Evolutionary conservation across 345 rosid genomes (phyloP).

Genomic region (Rubroshorea leprosula): DNA sequence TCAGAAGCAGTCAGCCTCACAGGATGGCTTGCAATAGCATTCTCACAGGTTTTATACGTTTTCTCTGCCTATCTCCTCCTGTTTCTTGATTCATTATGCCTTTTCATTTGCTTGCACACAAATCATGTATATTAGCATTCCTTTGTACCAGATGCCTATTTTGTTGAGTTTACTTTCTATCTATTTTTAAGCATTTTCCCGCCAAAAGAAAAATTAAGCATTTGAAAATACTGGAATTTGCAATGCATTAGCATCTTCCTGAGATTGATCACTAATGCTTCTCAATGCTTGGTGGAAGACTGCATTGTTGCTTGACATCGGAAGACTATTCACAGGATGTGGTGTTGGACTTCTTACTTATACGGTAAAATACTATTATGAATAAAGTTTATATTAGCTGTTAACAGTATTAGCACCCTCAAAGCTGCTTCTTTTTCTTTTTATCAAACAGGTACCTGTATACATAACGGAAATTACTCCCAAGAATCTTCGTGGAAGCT

Average conservation of each 20-base stretch:
- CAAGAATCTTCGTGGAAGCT: constrained; percentile 34
- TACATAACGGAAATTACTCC: constrained; percentile 51
- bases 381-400: background rate
- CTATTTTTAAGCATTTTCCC: too few relatives aligned
- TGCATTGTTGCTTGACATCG: constrained; percentile 32
- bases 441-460: constrained; percentile 28
- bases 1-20: constrained; percentile 26
- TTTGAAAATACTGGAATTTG: background rate
- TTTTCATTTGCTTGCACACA: background rate
- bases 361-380: constrained; percentile 28
- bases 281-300: constrained; percentile 15
- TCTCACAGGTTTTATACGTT: constrained; percentile 32
- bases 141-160: too few relatives aligned
- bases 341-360: constrained; percentile 39
- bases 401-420: background rate
- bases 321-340: constrained; percentile 36
- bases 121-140: background rate
- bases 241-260: background rate
- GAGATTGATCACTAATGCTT: background rate
- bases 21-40: constrained; percentile 38
- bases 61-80: too few relatives aligned
- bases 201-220: too few relatives aligned
- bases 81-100: background rate
- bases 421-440: background rate
- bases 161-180: too few relatives aligned